Evolutionary conservation across 371 early-diverging fungal genomes (phyloP), one percentile per base, ranked within the genome.

Genomic region (Rhizopus stolonifer): DNA sequence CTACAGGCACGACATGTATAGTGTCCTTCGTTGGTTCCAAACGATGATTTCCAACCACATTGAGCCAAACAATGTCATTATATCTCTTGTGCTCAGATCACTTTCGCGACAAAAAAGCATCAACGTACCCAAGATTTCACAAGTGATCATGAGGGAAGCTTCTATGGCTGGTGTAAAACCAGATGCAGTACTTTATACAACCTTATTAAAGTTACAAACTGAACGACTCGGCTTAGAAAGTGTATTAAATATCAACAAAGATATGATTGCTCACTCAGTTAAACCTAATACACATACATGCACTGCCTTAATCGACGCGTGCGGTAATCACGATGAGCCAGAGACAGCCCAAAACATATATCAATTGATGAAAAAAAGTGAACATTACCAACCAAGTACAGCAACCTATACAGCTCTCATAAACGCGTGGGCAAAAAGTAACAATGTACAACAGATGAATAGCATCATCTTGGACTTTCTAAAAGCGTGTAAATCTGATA

Each of bases 261-360:
- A 68, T 8, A 78, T 78, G 78, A 3, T 78, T 11, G 47, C 52
- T 1, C 44, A 60, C 8, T 61, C 56, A 1, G 24, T 72, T n/a
- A 60, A 68, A 46, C 74, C 78, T 3, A 78, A 64, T 45, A 60
- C 64, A 5, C 65, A 67, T 51, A 78, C 78, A 15, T 78, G 74
- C 44, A 78, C 72, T 0, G 51, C 61, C 3, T 45, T 78, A 9
- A 72, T 78, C 9, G 51, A 64, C 32, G 42, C 57, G 4, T 78
- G 72, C 46, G 69, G 70, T n/a, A 49, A 51, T 13, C 46, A 63
- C 19, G 50, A 57, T 4, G 56, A 59, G 52, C 64, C 65, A n/a
- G 73, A 72, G 36, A 65, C 65, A 13, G 75, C 74, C 3, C 61
- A 69, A 40, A 58, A 64, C 50, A 72, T 78, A n/a, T 78, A 74